A percentile compares a stretch with the other conserved stretches of the same genome.
These are phyloP conservation scores for Acacia confusa DNA, from an alignment of 306 rosid species.

Conservation along the genomic window DNA sequence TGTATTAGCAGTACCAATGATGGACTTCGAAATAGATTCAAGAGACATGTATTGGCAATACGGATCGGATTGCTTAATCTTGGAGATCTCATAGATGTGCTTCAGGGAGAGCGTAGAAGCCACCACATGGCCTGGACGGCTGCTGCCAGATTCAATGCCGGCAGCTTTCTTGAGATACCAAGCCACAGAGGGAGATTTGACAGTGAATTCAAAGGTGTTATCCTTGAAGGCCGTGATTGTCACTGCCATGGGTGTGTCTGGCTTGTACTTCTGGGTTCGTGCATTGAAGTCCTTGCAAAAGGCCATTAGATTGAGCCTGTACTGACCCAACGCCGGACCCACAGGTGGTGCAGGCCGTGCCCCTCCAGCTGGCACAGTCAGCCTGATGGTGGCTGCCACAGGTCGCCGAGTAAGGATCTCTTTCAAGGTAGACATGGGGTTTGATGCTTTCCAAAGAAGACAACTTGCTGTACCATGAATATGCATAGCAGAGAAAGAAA, in stretches of 20 bases:
- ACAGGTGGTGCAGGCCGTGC: conserved; percentile 78
- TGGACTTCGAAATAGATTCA: conserved; percentile 72
- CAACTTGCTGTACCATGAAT: not conserved
- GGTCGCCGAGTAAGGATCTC: conserved; percentile 72
- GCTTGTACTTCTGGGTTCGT: conserved; percentile 74
- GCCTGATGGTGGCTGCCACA: conserved; percentile 71
- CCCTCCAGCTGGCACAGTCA: conserved; percentile 71
- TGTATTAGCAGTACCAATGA: conserved; percentile 72
- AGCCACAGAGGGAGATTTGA: conserved; percentile 69
- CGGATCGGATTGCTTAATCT: conserved; percentile 78
- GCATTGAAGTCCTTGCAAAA: conserved; percentile 96
- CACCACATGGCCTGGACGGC: conserved; percentile 72
- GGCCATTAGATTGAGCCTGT: conserved; percentile 85
- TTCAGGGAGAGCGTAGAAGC: conserved; percentile 60
- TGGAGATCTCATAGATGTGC: conserved; percentile 85
- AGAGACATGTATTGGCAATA: conserved; percentile 56
- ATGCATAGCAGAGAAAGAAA: not conserved
- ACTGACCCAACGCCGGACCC: conserved; percentile 83
- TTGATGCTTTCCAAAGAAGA: not conserved
- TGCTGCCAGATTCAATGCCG: conserved; percentile 69
- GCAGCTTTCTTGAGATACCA: conserved; percentile 88
- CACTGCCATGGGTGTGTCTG: conserved; percentile 84
- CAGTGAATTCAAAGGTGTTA: conserved; percentile 81
- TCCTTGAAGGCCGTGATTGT: conserved; percentile 84
- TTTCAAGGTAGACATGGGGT: conserved; percentile 64